phyloP scores from a whole-genome alignment of 176 grass and related monocot genomes.

The Alopecurus myosuroides region DNA sequence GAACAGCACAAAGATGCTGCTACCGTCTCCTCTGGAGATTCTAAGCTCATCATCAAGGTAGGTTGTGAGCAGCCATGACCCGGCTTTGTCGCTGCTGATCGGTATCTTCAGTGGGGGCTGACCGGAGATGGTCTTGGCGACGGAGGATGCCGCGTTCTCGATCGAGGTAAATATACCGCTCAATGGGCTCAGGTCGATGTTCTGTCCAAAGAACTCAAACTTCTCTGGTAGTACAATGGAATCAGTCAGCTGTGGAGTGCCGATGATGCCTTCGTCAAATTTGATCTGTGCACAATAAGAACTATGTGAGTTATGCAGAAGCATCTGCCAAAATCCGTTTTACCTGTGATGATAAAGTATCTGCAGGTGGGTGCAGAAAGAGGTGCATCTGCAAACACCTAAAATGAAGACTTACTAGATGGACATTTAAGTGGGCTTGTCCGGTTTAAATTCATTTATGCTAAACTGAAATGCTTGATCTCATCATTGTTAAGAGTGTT shows the following conservation, averaged over 20 bases:
- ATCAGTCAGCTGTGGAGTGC: constrained; percentile 87
- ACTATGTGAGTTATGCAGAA: not conserved
- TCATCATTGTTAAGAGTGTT: not conserved
- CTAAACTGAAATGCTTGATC: not conserved
- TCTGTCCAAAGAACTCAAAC: constrained; percentile 79
- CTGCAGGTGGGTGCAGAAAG: not conserved
- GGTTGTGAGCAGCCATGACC: constrained; percentile 90
- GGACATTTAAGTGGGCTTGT: not conserved
- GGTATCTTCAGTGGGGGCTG: constrained; percentile 82
- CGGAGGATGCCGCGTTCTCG: constrained; percentile 70
- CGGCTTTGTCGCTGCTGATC: constrained; percentile 46
- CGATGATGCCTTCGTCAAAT: constrained; percentile 76
- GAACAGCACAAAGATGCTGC: constrained; percentile 75
- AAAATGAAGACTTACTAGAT: not conserved
- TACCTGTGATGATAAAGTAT: too few relatives aligned
- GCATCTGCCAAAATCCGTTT: not conserved
- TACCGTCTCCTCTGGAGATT: constrained; percentile 67
- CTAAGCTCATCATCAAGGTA: constrained; percentile 85
- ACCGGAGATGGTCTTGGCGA: constrained; percentile 77
- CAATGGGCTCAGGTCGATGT: constrained; percentile 70
- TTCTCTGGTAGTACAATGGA: constrained; percentile 81
- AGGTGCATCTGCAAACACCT: not conserved
- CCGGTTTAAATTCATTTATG: not conserved
- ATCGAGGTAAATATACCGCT: constrained; percentile 75
- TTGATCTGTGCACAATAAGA: constrained; percentile 60